Conservation (phyloP, 768 basidiomycete genomes). For the Panaeolus cyanescens region DNA sequence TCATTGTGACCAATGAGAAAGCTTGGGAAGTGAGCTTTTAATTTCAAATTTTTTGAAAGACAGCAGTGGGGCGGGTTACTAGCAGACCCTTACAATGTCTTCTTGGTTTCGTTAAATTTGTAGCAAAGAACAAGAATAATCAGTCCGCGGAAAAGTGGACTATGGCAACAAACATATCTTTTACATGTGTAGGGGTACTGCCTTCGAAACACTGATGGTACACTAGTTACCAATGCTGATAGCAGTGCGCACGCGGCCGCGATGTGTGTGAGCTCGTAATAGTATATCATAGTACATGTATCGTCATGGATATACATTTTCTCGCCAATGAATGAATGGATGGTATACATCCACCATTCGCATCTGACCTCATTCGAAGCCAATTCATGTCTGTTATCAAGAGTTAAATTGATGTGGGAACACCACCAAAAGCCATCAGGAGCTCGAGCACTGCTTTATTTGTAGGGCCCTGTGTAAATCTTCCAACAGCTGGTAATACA, state of each 20-base stretch:
- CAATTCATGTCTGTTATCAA: background rate
- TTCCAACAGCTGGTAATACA: background rate
- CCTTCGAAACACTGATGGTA: too few relatives aligned
- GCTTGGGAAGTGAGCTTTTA: background rate
- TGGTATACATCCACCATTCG: background rate
- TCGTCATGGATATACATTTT: background rate
- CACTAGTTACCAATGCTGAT: too few relatives aligned
- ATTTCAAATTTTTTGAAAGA: background rate
- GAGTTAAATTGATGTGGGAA: background rate
- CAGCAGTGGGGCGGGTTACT: background rate
- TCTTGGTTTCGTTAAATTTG: background rate
- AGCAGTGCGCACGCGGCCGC: too few relatives aligned
- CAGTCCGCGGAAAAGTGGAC: background rate
- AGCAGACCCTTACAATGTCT: background rate
- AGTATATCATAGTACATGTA: background rate
- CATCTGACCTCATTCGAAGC: background rate
- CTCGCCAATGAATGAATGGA: background rate
- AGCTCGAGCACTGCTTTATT: constrained; percentile 3
- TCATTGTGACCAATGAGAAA: background rate
- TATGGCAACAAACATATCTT: background rate
- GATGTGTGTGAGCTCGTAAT: background rate
- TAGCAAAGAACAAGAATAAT: background rate
- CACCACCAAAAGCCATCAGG: background rate
- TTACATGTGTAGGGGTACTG: too few relatives aligned
- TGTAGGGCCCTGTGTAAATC: background rate